A percentile compares a stretch with the other conserved stretches of the same genome.
Conservation (phyloP, 2,329 filamentous ascomycete species). For the Hypoxylon sp. region DNA sequence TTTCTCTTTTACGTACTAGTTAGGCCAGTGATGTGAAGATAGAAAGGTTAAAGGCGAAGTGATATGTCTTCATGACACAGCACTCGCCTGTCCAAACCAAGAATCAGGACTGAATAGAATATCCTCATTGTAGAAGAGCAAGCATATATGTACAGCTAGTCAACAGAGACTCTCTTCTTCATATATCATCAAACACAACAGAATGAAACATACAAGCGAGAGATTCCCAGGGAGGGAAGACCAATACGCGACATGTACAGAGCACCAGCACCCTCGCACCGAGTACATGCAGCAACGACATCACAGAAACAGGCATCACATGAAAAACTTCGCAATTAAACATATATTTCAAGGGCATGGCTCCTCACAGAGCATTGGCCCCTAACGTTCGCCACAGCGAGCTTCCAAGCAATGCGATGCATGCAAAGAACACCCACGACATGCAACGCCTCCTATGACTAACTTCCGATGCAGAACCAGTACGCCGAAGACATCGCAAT, state of each 20-base stretch:
- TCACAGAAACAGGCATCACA: neutral
- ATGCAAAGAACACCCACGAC: constrained; percentile 8
- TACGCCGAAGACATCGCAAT: constrained; percentile 29
- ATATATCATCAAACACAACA: neutral
- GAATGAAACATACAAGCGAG: neutral
- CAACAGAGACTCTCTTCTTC: neutral
- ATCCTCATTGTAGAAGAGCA: neutral
- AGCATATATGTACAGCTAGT: neutral
- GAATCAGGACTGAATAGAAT: neutral
- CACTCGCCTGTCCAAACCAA: neutral
- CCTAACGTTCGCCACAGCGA: constrained; percentile 8
- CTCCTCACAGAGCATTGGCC: neutral
- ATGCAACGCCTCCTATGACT: constrained; percentile 35
- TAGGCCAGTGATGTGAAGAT: neutral
- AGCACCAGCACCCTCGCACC: neutral
- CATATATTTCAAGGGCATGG: neutral
- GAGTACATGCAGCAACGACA: neutral
- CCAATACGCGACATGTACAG: neutral
- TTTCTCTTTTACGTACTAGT: neutral
- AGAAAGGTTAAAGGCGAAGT: neutral
- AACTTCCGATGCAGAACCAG: constrained; percentile 32
- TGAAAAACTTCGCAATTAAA: neutral
- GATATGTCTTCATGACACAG: neutral
- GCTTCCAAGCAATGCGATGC: neutral
- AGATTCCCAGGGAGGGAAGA: neutral